These are phyloP conservation scores for Elsinoe australis DNA, from an alignment of 2,329 filamentous ascomycete genomes.

Conservation along the genomic window DNA sequence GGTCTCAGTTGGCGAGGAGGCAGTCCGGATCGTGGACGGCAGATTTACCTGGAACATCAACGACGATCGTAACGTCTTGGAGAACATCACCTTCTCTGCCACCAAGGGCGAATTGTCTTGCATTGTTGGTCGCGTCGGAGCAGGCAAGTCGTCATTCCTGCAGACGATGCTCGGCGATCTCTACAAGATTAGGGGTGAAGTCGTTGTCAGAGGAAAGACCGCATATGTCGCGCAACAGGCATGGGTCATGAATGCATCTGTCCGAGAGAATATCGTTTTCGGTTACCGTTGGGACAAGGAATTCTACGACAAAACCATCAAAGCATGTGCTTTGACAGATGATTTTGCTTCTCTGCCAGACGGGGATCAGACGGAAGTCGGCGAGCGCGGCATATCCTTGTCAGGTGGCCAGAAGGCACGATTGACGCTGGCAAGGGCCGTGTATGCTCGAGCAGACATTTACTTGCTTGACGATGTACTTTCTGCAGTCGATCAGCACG, in stretches of 20 bases:
- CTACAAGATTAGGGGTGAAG: slow-evolving; percentile 79
- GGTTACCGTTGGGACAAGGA: slow-evolving; percentile 87
- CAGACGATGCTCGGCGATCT: slow-evolving; percentile 84
- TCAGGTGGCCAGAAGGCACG: slow-evolving; percentile 95
- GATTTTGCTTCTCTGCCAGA: slow-evolving; percentile 91
- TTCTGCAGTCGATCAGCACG: slow-evolving; percentile 96
- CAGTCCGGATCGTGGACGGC: slow-evolving; percentile 72
- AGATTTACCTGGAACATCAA: slow-evolving; percentile 94
- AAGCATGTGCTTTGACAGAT: slow-evolving; percentile 81
- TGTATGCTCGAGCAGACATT: slow-evolving; percentile 93
- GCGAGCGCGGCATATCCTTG: slow-evolving; percentile 90
- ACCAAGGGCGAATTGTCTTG: slow-evolving; percentile 91
- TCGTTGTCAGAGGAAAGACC: slow-evolving; percentile 70
- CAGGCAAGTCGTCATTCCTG: slow-evolving; percentile 88
- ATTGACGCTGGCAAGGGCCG: slow-evolving; percentile 81
- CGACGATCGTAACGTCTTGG: slow-evolving; percentile 58
- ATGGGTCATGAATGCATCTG: slow-evolving; percentile 97
- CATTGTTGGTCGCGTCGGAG: slow-evolving; percentile 86
- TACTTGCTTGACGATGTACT: slow-evolving; percentile 91
- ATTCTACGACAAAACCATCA: slow-evolving; percentile 89
- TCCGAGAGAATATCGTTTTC: slow-evolving; percentile 95
- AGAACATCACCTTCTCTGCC: slow-evolving; percentile 79
- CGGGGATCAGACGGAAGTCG: slow-evolving; percentile 92
- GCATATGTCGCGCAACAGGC: slow-evolving; percentile 89
- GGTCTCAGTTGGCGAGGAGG: slow-evolving; percentile 73